Evolutionary conservation across 2,329 filamentous ascomycete species (phyloP), one percentile per base, ranked within the genome.

Genomic region (Fusarium sp.): DNA sequence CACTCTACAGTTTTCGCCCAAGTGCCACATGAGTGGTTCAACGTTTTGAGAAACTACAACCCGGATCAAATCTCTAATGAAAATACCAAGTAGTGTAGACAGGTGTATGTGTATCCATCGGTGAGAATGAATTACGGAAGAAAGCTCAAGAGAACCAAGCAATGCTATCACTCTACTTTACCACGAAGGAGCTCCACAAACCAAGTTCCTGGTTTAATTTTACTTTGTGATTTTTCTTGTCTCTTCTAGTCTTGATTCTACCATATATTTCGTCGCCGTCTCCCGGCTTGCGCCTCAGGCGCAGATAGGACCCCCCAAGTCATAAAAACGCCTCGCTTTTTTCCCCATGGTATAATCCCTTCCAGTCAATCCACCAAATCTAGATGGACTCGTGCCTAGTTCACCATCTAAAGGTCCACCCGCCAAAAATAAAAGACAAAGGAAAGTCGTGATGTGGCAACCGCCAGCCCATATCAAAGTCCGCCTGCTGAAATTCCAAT

Each of bases 271-370:
- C 48, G 46, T 71, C 52, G 18, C 55, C 16, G 37, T 52, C 28
- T 64, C 53, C 68, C 34, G 12, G 61, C 56, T 50, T 48, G 44
- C 68, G 65, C 68, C 55, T 55, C 68, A 55, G 62, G 52, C 68
- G 63, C 60, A 27, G 52, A 62, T 27, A 65, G 31, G 46, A 10
- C 34, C 43, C 37, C 53, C 53, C 36, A 71, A 69, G 43, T 72
- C 57, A 62, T 62, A 44, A 62, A 68, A 69, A 70, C 68, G 65
- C 68, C 68, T 72, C 65, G 68, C 68, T 71, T 28, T 69, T 71
- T 60, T 68, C 15, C 60, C 60, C 47, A 10, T 51, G 68, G 55
- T 70, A 70, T 70, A 68, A 65, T 68, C 52, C 47, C 39, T 10
- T 36, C 60, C 55, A 56, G 27, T 39, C 53, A 50, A 48, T 46